phyloP scores from a whole-genome alignment of 2,329 filamentous ascomycete genomes.

The Exophiala xenobiotica region DNA sequence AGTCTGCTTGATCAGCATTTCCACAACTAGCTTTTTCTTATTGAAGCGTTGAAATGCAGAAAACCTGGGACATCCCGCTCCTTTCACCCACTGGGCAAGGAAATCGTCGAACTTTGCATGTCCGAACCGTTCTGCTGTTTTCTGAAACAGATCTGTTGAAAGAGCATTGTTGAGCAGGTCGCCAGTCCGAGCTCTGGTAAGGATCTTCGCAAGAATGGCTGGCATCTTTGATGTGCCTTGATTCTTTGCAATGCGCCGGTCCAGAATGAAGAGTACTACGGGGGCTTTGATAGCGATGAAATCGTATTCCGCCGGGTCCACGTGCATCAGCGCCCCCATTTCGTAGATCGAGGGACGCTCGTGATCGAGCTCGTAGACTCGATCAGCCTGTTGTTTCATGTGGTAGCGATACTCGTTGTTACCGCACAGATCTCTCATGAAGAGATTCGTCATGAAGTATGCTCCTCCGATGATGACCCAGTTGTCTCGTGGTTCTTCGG shows the following conservation, averaged over 20 bases:
- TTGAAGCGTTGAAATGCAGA: conserved; percentile 88
- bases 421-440: conserved; percentile 85
- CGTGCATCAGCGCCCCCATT: conserved; percentile 71
- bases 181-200: conserved; percentile 82
- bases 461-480: conserved; percentile 90
- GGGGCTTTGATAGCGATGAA: conserved; percentile 91
- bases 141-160: conserved; percentile 73
- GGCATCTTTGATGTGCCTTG: conserved; percentile 80
- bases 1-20: conserved; percentile 81
- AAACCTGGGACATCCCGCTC: conserved; percentile 85
- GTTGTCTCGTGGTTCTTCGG: conserved; percentile 74
- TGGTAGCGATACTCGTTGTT: conserved; percentile 93
- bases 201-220: conserved; percentile 79
- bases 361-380: conserved; percentile 76
- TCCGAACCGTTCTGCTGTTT: conserved; percentile 81
- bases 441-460: conserved; percentile 92
- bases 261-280: conserved; percentile 87
- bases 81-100: conserved; percentile 89
- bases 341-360: conserved; percentile 78
- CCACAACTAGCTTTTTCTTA: conserved; percentile 93
- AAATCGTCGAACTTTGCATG: conserved; percentile 85
- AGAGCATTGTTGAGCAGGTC: conserved; percentile 70
- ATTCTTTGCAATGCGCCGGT: conserved; percentile 84
- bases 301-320: conserved; percentile 82
- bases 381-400: conserved; percentile 80